Evolutionary conservation across 257 asterid species (phyloP).

Genomic region (Gentiana macrophylla): DNA sequence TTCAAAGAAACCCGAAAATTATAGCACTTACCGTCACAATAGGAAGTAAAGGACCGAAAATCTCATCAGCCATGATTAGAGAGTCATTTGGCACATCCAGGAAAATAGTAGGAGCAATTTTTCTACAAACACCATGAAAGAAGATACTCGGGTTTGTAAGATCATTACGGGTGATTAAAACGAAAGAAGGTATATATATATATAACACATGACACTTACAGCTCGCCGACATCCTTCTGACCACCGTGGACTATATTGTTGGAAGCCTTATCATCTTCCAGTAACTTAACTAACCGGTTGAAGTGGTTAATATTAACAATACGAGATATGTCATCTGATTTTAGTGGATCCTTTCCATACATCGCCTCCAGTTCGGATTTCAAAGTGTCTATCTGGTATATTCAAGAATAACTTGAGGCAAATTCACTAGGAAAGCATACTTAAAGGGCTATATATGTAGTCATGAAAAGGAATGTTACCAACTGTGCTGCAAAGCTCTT

Average conservation of each 20-base stretch:
- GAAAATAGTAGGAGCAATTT: slow-evolving; percentile 71
- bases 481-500: slow-evolving; percentile 50
- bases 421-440: neutral
- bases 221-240: slow-evolving; percentile 43
- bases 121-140: slow-evolving; percentile 25
- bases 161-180: neutral
- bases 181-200: neutral
- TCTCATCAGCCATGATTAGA: slow-evolving; percentile 73
- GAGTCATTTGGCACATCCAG: slow-evolving; percentile 73
- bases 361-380: slow-evolving; percentile 56
- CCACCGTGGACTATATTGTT: slow-evolving; percentile 83
- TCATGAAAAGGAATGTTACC: slow-evolving; percentile 27
- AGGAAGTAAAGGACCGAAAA: slow-evolving; percentile 87
- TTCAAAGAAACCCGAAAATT: neutral
- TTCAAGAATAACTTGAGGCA: slow-evolving; percentile 9
- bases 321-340: slow-evolving; percentile 63
- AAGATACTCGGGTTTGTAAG: neutral
- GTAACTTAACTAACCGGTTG: slow-evolving; percentile 41
- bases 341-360: slow-evolving; percentile 71
- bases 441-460: neutral
- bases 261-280: slow-evolving; percentile 71
- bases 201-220: slow-evolving; percentile 43
- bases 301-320: slow-evolving; percentile 64
- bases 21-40: slow-evolving; percentile 50
- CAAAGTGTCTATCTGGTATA: slow-evolving; percentile 44